phyloP scores from a whole-genome alignment of 2,329 filamentous ascomycete species.

The Hypoxylon sp. region DNA sequence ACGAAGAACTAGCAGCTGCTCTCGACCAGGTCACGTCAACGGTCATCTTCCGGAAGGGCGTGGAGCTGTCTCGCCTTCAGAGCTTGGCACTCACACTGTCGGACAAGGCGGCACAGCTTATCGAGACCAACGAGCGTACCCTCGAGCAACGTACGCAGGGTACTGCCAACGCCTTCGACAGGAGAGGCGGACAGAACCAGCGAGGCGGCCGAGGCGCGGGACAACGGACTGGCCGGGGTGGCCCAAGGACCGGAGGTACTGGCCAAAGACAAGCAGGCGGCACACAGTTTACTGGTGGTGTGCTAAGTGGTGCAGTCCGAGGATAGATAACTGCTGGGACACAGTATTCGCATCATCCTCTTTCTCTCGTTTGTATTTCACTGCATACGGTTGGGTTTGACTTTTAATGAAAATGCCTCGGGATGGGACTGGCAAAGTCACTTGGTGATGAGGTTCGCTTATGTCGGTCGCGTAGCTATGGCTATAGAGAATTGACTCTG shows the following conservation, averaged over 20 bases:
- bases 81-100: constrained; percentile 93
- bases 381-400: constrained; percentile 51
- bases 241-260: constrained; percentile 67
- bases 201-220: constrained; percentile 75
- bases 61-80: constrained; percentile 96
- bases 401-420: constrained; percentile 47
- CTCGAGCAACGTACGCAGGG: constrained; percentile 97
- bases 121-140: constrained; percentile 97
- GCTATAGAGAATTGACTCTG: constrained; percentile 47
- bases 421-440: constrained; percentile 44
- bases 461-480: constrained; percentile 44
- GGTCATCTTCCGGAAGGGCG: constrained; percentile 99
- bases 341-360: constrained; percentile 34
- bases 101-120: constrained; percentile 95
- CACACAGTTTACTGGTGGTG: constrained; percentile 86
- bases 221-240: constrained; percentile 63
- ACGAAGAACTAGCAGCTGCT: constrained; percentile 96
- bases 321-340: constrained; percentile 60
- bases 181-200: constrained; percentile 84
- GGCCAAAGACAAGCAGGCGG: constrained; percentile 79
- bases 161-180: constrained; percentile 94
- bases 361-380: constrained; percentile 50
- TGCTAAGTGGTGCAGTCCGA: constrained; percentile 77
- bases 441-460: constrained; percentile 39
- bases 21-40: constrained; percentile 98